Evolutionary conservation across 2,329 filamentous ascomycete species (phyloP).

Genomic region (Alternaria postmessia): DNA sequence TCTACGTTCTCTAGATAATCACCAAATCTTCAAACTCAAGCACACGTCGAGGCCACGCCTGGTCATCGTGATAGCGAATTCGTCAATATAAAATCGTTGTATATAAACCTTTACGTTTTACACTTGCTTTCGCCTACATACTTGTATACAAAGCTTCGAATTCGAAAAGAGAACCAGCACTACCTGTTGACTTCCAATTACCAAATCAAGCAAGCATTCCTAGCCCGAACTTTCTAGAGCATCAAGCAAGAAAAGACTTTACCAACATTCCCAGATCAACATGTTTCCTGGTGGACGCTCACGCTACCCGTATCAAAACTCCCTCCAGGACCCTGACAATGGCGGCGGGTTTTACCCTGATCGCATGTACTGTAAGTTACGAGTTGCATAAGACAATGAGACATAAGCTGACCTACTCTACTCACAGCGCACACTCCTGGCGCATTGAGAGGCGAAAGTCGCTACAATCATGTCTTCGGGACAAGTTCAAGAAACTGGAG

Average conservation of each 20-base stretch:
- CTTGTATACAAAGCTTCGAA: not conserved
- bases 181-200: not conserved
- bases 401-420: not conserved
- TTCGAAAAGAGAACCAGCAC: not conserved
- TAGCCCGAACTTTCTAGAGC: not conserved
- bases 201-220: not conserved
- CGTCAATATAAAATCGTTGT: not conserved
- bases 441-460: not conserved
- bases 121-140: not conserved
- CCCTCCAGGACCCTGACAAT: not conserved
- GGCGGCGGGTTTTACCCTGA: conserved; percentile 7
- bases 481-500: conserved; percentile 3
- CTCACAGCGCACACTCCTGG: conserved; percentile 1
- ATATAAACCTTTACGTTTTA: not conserved
- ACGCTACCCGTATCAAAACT: not conserved
- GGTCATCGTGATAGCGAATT: not conserved
- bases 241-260: not conserved
- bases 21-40: not conserved
- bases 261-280: not conserved
- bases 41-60: not conserved
- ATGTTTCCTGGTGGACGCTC: conserved; percentile 9
- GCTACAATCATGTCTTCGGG: conserved; percentile 2
- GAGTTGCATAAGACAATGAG: not conserved
- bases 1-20: not conserved
- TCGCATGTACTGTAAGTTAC: conserved; percentile 8